Evolutionary conservation across 2,329 filamentous ascomycete species (phyloP).

Genomic region (Cladophialophora immunda): DNA sequence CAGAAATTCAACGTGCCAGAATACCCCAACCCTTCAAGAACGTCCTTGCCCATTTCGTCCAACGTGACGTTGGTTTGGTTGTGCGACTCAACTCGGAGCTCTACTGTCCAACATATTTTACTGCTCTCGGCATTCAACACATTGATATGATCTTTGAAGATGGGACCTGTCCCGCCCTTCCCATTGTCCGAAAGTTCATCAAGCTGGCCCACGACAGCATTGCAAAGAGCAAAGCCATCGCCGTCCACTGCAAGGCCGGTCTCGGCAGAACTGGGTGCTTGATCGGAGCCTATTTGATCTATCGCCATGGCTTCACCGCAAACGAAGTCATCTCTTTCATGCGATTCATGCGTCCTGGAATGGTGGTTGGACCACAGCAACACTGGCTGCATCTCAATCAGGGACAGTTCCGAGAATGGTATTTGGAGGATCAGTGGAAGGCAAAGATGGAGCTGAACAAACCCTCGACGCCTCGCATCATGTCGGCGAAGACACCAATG

Average conservation of each 20-base stretch:
- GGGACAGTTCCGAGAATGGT: constrained; percentile 97
- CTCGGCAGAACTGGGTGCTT: constrained; percentile 94
- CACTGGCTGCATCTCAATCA: constrained; percentile 99
- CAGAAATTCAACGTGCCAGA: constrained; percentile 73
- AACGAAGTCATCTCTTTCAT: constrained; percentile 98
- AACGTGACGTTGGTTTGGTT: constrained; percentile 88
- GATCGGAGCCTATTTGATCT: constrained; percentile 97
- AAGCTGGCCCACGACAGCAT: constrained; percentile 95
- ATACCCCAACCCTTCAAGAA: constrained; percentile 94
- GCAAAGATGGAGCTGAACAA: constrained; percentile 76
- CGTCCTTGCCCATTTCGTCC: constrained; percentile 86
- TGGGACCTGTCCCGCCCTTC: constrained; percentile 89
- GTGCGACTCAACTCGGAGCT: constrained; percentile 95
- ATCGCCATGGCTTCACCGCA: constrained; percentile 94
- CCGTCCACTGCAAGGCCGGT: constrained; percentile 98
- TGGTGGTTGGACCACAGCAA: constrained; percentile 98
- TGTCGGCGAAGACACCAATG: constrained; percentile 67
- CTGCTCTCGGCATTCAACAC: constrained; percentile 91
- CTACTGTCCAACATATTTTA: constrained; percentile 97
- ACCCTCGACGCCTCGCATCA: constrained; percentile 61
- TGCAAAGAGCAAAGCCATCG: constrained; percentile 89
- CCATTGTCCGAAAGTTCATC: constrained; percentile 93
- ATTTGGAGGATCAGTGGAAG: constrained; percentile 80
- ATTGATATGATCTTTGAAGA: constrained; percentile 99
- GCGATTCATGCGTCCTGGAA: constrained; percentile 98